Conservation (phyloP, 1,284 basidiomycete genomes). For the Rugosomyces carneus region DNA sequence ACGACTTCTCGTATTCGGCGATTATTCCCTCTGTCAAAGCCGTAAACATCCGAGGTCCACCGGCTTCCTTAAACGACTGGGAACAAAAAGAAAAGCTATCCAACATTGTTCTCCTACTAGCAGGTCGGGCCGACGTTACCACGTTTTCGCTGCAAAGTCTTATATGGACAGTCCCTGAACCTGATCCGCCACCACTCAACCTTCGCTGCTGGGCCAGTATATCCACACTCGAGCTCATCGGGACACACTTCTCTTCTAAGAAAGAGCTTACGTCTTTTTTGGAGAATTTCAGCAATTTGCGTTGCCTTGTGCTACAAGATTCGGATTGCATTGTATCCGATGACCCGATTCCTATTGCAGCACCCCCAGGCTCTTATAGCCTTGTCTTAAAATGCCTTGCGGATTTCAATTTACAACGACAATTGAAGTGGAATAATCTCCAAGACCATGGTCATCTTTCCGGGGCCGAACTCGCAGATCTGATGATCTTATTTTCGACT, state of each 20-base stretch:
- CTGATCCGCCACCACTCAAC: not conserved
- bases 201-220: conserved; percentile 5
- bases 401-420: conserved; percentile 5
- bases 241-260: conserved; percentile 3
- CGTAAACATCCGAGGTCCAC: conserved; percentile 9
- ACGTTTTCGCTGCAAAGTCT: conserved; percentile 6
- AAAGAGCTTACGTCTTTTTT: conserved; percentile 7
- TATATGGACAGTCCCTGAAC: not conserved
- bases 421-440: conserved; percentile 6
- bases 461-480: conserved; percentile 7
- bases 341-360: not conserved
- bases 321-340: not conserved
- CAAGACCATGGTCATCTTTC: not conserved
- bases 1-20: conserved; percentile 14
- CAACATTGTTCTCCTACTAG: not conserved
- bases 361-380: conserved; percentile 10
- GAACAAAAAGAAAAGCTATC: conserved; percentile 2
- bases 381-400: conserved; percentile 6
- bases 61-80: conserved; percentile 4
- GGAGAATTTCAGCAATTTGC: conserved; percentile 6
- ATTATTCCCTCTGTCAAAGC: conserved; percentile 15
- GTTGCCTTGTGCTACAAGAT: conserved; percentile 11
- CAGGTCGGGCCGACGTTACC: not conserved
- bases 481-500: conserved; percentile 3
- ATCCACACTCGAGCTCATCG: conserved; percentile 8